These are phyloP conservation scores for Endothia cerciana DNA, from an alignment of 2,329 filamentous ascomycete genomes.

Conservation along the genomic window DNA sequence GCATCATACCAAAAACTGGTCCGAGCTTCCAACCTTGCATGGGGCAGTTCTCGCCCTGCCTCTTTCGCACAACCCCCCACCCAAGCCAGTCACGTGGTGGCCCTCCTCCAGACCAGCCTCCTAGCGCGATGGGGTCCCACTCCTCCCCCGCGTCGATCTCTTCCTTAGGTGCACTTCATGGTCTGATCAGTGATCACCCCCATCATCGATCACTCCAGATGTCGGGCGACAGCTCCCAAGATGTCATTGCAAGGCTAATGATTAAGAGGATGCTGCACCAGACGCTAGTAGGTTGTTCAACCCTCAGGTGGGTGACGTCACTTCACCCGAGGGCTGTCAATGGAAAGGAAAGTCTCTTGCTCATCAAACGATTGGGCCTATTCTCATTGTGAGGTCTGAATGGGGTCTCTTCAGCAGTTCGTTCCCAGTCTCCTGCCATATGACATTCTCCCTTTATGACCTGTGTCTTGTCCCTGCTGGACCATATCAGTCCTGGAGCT, in stretches of 20 bases:
- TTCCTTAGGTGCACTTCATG: neutral
- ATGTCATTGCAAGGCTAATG: neutral
- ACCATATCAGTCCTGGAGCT: neutral
- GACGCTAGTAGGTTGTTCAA: too few relatives aligned
- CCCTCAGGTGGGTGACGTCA: neutral
- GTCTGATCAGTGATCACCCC: neutral
- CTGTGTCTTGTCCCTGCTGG: neutral
- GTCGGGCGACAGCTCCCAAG: neutral
- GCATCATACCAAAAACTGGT: slow-evolving; percentile 17
- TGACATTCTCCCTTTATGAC: neutral
- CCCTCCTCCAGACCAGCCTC: slow-evolving; percentile 15
- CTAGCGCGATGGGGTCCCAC: neutral
- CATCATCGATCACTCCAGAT: neutral
- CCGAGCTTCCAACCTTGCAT: slow-evolving; percentile 16
- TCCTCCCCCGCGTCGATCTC: slow-evolving; percentile 6
- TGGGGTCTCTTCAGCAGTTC: neutral
- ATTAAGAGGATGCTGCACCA: neutral
- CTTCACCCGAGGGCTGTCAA: neutral
- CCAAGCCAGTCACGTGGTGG: slow-evolving; percentile 32
- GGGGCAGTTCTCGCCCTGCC: neutral
- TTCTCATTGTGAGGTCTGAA: neutral
- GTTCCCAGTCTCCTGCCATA: neutral
- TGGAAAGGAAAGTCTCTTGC: neutral
- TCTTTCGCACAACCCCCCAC: slow-evolving; percentile 5
- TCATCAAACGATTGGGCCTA: neutral